phyloP scores from a whole-genome alignment of 2,329 filamentous ascomycete genomes.

The Acephala macrosclerotiorum region DNA sequence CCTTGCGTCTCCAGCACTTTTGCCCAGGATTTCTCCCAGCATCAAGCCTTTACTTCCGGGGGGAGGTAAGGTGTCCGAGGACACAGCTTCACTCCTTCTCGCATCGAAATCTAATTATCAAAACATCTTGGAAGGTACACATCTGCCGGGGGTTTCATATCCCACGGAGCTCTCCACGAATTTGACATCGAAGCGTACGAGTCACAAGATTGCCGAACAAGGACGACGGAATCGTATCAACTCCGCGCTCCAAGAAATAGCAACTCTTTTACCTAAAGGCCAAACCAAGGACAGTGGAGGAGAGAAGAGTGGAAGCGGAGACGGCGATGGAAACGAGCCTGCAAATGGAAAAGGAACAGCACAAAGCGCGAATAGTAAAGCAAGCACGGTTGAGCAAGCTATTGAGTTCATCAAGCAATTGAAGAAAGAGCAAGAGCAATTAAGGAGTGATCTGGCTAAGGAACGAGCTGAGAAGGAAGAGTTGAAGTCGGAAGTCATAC shows the following conservation, averaged over 20 bases:
- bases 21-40: constrained; percentile 90
- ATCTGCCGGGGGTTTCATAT: constrained; percentile 88
- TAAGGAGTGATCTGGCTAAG: constrained; percentile 38
- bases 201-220: constrained; percentile 97
- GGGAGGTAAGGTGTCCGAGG: constrained; percentile 60
- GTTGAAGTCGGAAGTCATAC: background rate
- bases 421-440: constrained; percentile 69
- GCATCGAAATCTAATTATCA: constrained; percentile 98
- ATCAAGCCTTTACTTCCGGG: constrained; percentile 89
- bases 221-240: constrained; percentile 96
- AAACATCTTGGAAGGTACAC: constrained; percentile 93
- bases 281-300: constrained; percentile 49
- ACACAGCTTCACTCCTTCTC: constrained; percentile 75
- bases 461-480: constrained; percentile 17
- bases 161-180: constrained; percentile 92
- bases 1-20: constrained; percentile 84
- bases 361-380: constrained; percentile 81
- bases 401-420: constrained; percentile 94
- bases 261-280: constrained; percentile 76
- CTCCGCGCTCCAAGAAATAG: constrained; percentile 89
- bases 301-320: constrained; percentile 47
- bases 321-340: constrained; percentile 56
- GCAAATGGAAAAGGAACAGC: constrained; percentile 50
- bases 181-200: constrained; percentile 93
- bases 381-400: constrained; percentile 95